Percentiles rank a stretch among this genome's conserved stretches.
Conservation (phyloP, 176 grass and related monocot species). For the Tuctoria greenei region DNA sequence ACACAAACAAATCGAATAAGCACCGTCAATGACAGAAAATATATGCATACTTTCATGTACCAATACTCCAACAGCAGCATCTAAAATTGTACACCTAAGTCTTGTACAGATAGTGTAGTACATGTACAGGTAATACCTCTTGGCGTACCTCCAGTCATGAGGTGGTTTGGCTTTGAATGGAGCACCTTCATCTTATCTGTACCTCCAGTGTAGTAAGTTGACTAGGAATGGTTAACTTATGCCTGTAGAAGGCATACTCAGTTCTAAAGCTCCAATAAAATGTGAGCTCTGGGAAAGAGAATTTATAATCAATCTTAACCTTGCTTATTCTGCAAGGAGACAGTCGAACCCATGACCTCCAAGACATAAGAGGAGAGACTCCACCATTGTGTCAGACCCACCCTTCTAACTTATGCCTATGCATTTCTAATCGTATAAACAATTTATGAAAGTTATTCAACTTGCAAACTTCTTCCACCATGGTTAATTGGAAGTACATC, state of each 20-base stretch:
- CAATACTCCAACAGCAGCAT: background rate
- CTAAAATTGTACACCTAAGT: conserved; percentile 8
- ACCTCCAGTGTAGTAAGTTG: background rate
- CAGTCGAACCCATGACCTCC: no score
- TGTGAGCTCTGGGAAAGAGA: no score
- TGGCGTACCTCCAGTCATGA: background rate
- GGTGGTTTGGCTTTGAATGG: conserved; percentile 20
- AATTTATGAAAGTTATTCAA: background rate
- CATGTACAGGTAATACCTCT: conserved; percentile 1
- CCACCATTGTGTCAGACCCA: no score
- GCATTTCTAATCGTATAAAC: background rate
- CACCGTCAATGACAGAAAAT: conserved; percentile 21
- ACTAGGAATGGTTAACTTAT: conserved; percentile 14
- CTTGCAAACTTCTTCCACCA: background rate
- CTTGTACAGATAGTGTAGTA: background rate
- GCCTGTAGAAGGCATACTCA: background rate
- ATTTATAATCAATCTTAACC: no score
- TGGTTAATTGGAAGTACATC: conserved; percentile 24
- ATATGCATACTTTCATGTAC: conserved; percentile 25
- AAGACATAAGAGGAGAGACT: no score
- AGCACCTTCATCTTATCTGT: background rate
- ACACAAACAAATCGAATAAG: conserved; percentile 25
- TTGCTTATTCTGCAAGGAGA: no score
- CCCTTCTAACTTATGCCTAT: background rate
- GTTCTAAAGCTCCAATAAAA: no score